A percentile compares a stretch with the other conserved stretches of the same genome.
Evolutionary conservation across 192 early-diverging fungal genomes (phyloP).

Genomic region (Coemansia sp.): DNA sequence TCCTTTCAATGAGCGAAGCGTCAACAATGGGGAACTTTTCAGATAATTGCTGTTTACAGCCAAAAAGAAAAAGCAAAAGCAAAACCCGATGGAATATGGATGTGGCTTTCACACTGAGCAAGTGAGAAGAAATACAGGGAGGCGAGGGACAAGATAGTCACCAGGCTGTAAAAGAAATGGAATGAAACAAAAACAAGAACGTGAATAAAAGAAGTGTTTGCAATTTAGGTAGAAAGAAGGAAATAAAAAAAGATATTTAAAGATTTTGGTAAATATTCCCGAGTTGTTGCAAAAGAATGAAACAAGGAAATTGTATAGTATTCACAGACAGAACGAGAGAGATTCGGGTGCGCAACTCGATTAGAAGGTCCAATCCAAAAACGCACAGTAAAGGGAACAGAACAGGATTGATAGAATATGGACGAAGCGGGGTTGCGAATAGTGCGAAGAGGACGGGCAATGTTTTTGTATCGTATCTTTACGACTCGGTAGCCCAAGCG

Average conservation of each 20-base stretch:
- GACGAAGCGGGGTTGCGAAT: background rate
- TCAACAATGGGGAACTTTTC: background rate
- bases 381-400: background rate
- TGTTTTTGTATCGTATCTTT: background rate
- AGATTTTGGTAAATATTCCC: background rate
- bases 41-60: conserved; percentile 11
- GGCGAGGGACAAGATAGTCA: conserved; percentile 10
- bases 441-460: conserved; percentile 3
- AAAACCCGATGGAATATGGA: conserved; percentile 7
- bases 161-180: conserved; percentile 10
- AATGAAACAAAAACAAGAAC: conserved; percentile 11
- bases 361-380: background rate
- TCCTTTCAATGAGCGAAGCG: background rate
- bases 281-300: background rate
- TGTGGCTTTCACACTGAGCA: conserved; percentile 11
- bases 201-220: background rate
- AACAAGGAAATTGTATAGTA: background rate
- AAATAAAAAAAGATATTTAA: background rate
- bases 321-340: background rate
- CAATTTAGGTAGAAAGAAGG: background rate
- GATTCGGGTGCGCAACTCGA: background rate
- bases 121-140: conserved; percentile 10
- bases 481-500: background rate
- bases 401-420: background rate
- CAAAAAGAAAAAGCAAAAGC: background rate